Conservation (phyloP, 2,329 filamentous ascomycete genomes). For the Talaromyces amestolkiae region DNA sequence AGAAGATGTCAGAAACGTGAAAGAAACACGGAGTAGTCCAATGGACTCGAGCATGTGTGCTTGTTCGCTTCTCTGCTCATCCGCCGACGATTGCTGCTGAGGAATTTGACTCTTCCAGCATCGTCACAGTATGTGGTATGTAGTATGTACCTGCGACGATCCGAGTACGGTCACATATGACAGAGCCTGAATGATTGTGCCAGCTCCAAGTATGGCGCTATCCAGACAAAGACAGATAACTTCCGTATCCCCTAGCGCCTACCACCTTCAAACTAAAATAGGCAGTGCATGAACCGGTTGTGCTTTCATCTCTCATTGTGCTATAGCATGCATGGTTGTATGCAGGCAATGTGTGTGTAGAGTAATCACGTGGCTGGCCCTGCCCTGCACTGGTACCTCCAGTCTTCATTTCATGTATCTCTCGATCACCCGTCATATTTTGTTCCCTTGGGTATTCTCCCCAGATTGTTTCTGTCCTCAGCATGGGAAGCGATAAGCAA, state of each 20-base stretch:
- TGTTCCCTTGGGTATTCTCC: background rate
- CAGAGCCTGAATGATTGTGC: too few relatives aligned
- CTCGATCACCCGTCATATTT: background rate
- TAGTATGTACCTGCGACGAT: background rate
- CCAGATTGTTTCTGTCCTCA: background rate
- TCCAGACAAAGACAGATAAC: background rate
- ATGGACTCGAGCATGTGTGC: background rate
- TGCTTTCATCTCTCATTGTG: background rate
- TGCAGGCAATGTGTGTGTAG: background rate
- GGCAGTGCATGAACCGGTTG: background rate
- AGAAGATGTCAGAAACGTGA: background rate
- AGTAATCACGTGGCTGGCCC: slow-evolving; percentile 1
- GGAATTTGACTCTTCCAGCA: background rate
- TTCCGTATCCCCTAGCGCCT: background rate
- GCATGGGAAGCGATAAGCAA: background rate
- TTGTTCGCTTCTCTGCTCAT: background rate
- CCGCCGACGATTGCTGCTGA: background rate
- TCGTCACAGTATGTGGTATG: background rate
- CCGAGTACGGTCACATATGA: background rate
- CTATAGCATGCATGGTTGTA: background rate
- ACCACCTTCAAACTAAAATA: background rate
- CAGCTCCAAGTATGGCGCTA: background rate
- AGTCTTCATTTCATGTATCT: background rate
- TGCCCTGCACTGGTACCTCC: background rate
- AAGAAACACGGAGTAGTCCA: too few relatives aligned